Base-by-base conservation (phyloP, 2,329 filamentous ascomycete species). In the Fusarium sambucinum region DNA sequence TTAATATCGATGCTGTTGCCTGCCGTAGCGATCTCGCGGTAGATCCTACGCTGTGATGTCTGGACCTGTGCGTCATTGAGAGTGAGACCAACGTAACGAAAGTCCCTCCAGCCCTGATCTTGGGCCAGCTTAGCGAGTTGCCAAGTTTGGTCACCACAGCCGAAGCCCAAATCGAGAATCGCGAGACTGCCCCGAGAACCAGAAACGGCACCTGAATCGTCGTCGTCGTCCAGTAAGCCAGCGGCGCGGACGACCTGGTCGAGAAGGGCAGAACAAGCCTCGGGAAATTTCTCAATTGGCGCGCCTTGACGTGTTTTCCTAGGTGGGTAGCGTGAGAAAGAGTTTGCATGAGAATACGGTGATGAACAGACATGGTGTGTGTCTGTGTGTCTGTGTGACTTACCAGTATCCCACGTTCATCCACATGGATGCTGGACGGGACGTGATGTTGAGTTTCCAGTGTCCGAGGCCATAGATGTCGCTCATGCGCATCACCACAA, bases 401-500 rank as follows among this genome's bases (percentile, higher is more conserved):
- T 82, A 83, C 87, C 86, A 89, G 62, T 85, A 88, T 1, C 86
- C 87, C 77, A 89, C 83, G 58, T 88, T 89, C 85, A 89, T 89
- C 86, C 87, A 89, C 85, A 88, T 86, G n/a, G 80, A 81, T 7
- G 74, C 70, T 3, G 82, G 77, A 2, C 83, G 82, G 2, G 84
- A 72, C 19, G 79, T 75, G 23, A 86, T 65, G 68, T 88, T 87
- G 48, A 88, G 80, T 63, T 85, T 82, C 65, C 85, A 87, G 78
- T 88, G 86, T 19, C 85, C 83, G 9, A 88, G 76, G 2, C 83
- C 82, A 66, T 88, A 88, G 14, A 76, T 62, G 50, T 78, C 76
- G 45, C 70, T 74, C 47, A 55, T 73, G 6, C 73, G 74, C 35
- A 79, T 55, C 16, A 72, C 50, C 1, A 61, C 45, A 2, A 74